phyloP scores from a whole-genome alignment of 208 protist species.

The Wallacemonas sp. region DNA sequence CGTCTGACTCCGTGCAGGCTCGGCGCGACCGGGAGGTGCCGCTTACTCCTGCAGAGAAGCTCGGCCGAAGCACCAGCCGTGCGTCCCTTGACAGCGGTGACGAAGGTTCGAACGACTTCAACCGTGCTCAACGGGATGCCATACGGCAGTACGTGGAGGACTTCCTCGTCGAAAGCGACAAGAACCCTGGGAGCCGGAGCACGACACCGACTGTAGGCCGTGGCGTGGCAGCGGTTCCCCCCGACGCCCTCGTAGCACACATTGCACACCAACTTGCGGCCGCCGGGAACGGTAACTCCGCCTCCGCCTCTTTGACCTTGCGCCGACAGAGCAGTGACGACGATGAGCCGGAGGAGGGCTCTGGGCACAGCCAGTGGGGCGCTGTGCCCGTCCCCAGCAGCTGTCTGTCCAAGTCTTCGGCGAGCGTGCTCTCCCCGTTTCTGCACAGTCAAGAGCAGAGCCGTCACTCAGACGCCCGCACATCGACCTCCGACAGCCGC shows the following conservation, averaged over 20 bases:
- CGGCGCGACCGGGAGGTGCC: no score
- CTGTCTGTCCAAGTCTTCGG: background rate
- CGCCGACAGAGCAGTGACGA: slow-evolving; percentile 5
- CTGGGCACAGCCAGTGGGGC: background rate
- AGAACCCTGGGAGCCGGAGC: background rate
- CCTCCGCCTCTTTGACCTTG: background rate
- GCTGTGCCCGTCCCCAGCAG: background rate
- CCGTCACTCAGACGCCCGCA: background rate
- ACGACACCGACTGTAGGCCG: background rate
- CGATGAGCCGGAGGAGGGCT: background rate
- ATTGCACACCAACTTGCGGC: background rate
- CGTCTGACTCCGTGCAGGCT: no score
- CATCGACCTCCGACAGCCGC: background rate
- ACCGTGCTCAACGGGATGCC: background rate
- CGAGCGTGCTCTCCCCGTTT: background rate
- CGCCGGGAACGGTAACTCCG: background rate
- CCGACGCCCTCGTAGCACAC: no score
- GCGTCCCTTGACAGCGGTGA: background rate
- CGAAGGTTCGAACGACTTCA: background rate
- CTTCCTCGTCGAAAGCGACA: slow-evolving; percentile 5
- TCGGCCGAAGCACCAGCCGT: no score
- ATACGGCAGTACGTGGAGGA: slow-evolving; percentile 4
- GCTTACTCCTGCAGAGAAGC: no score
- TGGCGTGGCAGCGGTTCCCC: background rate
- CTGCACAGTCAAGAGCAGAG: background rate